Conservation (phyloP, 176 grass and related monocot genomes). For the Musa schizocarpa region DNA sequence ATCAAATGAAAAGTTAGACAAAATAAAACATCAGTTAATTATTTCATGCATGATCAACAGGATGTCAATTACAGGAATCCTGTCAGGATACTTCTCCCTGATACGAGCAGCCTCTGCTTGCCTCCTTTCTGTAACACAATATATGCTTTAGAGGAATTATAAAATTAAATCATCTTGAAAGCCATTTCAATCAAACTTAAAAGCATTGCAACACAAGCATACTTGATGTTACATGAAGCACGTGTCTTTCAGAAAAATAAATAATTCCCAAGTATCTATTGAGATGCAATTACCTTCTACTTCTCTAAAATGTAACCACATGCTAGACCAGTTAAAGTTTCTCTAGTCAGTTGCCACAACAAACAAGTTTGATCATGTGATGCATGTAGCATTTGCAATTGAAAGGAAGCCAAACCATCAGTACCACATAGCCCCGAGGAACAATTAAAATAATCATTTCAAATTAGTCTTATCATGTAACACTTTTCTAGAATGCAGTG, state of each 20-base stretch:
- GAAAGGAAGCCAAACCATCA: background rate
- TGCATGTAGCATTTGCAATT: no score
- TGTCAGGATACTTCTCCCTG: slow-evolving; percentile 85
- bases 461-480: background rate
- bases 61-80: slow-evolving; percentile 60
- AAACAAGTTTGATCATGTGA: no score
- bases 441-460: background rate
- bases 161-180: background rate
- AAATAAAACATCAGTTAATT: slow-evolving; percentile 17
- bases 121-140: slow-evolving; percentile 49
- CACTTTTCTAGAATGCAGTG: background rate
- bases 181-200: background rate
- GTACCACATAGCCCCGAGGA: background rate
- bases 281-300: no score
- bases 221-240: background rate
- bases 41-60: slow-evolving; percentile 6
- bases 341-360: no score
- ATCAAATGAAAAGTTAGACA: slow-evolving; percentile 7
- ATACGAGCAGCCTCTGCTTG: slow-evolving; percentile 71
- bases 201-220: background rate
- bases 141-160: background rate
- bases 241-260: no score
- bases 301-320: no score
- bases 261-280: no score
- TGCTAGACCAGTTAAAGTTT: no score